Conservation (phyloP, 2,329 filamentous ascomycete species). For the Diaporthe humulicola region DNA sequence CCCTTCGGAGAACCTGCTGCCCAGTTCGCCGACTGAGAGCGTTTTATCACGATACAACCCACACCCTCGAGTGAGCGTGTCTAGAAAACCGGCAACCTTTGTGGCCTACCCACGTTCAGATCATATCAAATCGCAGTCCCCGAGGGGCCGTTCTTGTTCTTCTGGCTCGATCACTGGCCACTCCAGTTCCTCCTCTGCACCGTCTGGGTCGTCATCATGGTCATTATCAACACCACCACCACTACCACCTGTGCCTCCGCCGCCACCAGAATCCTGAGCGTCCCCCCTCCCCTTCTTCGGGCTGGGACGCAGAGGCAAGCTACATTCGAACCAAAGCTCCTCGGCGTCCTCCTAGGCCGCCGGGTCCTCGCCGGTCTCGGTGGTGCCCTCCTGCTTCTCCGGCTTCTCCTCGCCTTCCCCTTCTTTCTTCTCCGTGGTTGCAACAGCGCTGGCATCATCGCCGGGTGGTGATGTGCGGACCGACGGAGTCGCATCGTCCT, state of each 20-base stretch:
- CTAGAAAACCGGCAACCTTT: too few species aligned
- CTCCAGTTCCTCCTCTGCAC: not conserved
- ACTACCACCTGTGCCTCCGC: not conserved
- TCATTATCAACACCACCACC: not conserved
- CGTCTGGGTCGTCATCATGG: not conserved
- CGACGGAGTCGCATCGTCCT: not conserved
- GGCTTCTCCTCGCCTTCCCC: not conserved
- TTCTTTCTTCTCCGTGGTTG: constrained; percentile 9
- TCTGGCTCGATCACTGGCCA: not conserved
- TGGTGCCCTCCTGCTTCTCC: not conserved
- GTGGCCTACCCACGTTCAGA: not conserved
- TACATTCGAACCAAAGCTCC: constrained; percentile 12
- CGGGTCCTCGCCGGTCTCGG: constrained; percentile 31
- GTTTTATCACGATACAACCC: not conserved
- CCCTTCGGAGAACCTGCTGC: too few species aligned
- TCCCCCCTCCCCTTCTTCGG: not conserved
- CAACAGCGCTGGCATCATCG: constrained; percentile 39
- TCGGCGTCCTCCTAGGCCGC: constrained; percentile 33
- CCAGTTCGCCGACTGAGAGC: too few species aligned
- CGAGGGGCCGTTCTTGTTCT: not conserved
- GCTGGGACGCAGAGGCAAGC: constrained; percentile 30
- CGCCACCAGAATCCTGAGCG: not conserved
- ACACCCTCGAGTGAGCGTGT: not conserved
- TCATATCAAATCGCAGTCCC: not conserved
- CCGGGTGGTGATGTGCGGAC: not conserved